Evolutionary conservation across 441 rosid genomes (phyloP).

Genomic region (Euphorbia celastroides): DNA sequence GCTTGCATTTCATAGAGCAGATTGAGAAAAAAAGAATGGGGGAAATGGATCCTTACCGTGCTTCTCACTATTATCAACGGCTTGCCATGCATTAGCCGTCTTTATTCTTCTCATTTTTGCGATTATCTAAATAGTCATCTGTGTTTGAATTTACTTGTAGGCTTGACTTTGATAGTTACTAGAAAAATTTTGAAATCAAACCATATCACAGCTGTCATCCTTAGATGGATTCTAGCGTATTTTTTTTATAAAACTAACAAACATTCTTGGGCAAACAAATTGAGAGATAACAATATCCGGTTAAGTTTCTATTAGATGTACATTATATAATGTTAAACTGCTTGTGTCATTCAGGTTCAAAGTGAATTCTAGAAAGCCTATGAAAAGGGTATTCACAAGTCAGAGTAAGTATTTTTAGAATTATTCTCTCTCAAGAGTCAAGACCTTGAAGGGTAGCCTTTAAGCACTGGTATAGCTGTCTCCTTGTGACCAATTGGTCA

Average conservation of each 20-base stretch:
- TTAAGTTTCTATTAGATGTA: no score
- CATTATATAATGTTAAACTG: constrained; percentile 7
- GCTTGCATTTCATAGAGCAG: neutral
- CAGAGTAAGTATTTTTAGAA: constrained; percentile 50
- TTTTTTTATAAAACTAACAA: no score
- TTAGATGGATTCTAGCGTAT: no score
- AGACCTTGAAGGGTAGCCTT: no score
- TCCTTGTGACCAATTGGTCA: no score
- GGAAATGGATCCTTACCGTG: neutral
- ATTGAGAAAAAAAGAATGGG: no score
- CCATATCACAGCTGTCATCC: no score
- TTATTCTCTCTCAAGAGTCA: constrained; percentile 9
- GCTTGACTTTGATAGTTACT: neutral
- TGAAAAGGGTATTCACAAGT: constrained; percentile 79
- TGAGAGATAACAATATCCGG: neutral
- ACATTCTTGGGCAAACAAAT: neutral
- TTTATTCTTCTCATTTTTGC: neutral
- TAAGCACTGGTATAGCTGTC: no score
- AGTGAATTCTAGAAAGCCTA: constrained; percentile 97
- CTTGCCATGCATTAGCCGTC: neutral
- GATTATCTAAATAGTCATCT: neutral
- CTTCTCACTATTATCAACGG: neutral
- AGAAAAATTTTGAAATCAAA: neutral
- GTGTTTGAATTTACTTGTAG: neutral
- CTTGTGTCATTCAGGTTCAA: constrained; percentile 57